Base-by-base conservation (phyloP, 805 yeast genomes). In the Dipodascus albidus region DNA sequence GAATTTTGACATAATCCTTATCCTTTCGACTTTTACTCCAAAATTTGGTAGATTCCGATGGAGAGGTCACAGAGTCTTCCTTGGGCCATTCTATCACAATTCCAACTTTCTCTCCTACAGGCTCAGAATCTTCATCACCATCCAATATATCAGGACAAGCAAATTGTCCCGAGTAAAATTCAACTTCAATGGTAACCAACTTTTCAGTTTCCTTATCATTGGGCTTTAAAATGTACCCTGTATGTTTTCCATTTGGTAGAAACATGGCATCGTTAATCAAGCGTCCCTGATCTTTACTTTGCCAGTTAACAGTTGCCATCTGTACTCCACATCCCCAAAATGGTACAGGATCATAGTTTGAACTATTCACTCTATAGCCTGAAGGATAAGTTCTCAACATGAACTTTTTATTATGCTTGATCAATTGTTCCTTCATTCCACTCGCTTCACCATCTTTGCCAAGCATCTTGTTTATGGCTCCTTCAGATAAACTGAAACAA, bases 221-320 rank as follows among this genome's bases (percentile, higher is more conserved):
- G 0, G 97, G 96, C 62, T 93, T 93, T 50, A 87, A 69, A 4
- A 85, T 80, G 63, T 87, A 93, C 0, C 99, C 99, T 0, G 76
- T 70, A 48, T 72, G 76, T 14, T 75, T 71, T 0, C 79, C 77
- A 15, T 76, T 67, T 51, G 79, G 79, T n/a, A 14, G 14, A 66
- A 91, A 88, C 77, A 89, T 70, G 2, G 96, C 87, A 57, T 85
- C 85, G 65, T 89, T 90, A 9, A 93, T 62, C 63, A 89, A 96
- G 64, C 90, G 91, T 0, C 97, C 96, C 17, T 81, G 55, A 63
- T 93, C 99, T 64, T 80, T 83, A 0, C 93, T 83, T 67, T 91
- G 99, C 97, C 97, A 91, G 64, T 91, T 93, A 0, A 96, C 83
- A 0, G 99, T 98, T 2, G 87, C 98, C 88, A 93, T 80, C 64